Evolutionary conservation across 129 eudicot species (phyloP).

Genomic region (Daucus carota): DH1_v3.0 NC_030383.2:4263001-4263500

Average conservation of each 20-base stretch:
- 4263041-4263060: slow-evolving; percentile 60
- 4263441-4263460: slow-evolving; percentile 62
- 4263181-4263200: slow-evolving; percentile 82
- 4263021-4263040: slow-evolving; percentile 53
- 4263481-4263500: slow-evolving; percentile 42
- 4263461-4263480: slow-evolving; percentile 64
- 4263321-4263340: slow-evolving; percentile 83
- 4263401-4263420: slow-evolving; percentile 42
- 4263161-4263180: slow-evolving; percentile 87
- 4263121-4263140: slow-evolving; percentile 78
- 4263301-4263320: slow-evolving; percentile 52
- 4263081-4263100: slow-evolving; percentile 83
- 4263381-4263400: slow-evolving; percentile 60
- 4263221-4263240: slow-evolving; percentile 94
- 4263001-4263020: slow-evolving; percentile 74
- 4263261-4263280: slow-evolving; percentile 51
- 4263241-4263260: slow-evolving; percentile 78
- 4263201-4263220: slow-evolving; percentile 94
- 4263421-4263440: slow-evolving; percentile 72
- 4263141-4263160: slow-evolving; percentile 62
- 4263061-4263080: slow-evolving; percentile 68
- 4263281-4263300: slow-evolving; percentile 82
- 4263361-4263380: slow-evolving; percentile 67
- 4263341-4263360: slow-evolving; percentile 87
- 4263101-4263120: slow-evolving; percentile 95